Evolutionary conservation across 345 rosid species (phyloP), one percentile per base, ranked within the genome.

Genomic region (Populus nigra): DNA sequence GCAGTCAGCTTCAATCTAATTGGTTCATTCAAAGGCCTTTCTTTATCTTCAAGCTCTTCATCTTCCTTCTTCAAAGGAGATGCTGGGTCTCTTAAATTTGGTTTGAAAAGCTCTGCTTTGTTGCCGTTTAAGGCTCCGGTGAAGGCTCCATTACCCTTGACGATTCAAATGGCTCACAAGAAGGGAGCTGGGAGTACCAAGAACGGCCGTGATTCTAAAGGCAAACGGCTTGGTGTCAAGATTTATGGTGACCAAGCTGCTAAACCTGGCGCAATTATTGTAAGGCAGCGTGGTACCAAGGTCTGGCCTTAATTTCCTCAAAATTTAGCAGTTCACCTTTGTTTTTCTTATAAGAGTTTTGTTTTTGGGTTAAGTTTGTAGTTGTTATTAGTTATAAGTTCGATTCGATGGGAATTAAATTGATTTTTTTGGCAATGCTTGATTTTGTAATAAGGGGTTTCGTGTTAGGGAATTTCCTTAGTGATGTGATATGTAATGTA

Each of bases 161-260:
- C 91, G 4, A 91, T 95, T 35, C 89, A 93, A 76, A 87, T 91
- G 77, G 99, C 99, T 20, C 99, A 95, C 85, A 95, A 95, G 86
- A 95, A 95, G 81, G 98, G 99, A 74, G 98, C 98, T 17, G 99
- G 99, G 12, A 95, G 99, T 69, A 95, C 99, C n/a, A 95, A 95
- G 89, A 95, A 95, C 73, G 99, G 99, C 78, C 99, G 99, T 73
- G 99, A 95, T 79, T 95, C 99, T 47, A 82, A 33, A 16, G 99
- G 98, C 8, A 87, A 94, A 47, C 85, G 98, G 57, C 98, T 95
- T 41, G 98, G 98, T 35, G 99, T 95, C 80, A 95, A 95, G 86
- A 92, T 95, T 68, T 95, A 31, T 75, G 98, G 98, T 55, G 94
- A 95, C 81, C 99, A 95, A 80, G 87, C 76, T 11, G 99, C 99